Evolutionary conservation across 2,329 filamentous ascomycete species (phyloP), one percentile per base, ranked within the genome.

Genomic region (Diaporthe helianthi): DNA sequence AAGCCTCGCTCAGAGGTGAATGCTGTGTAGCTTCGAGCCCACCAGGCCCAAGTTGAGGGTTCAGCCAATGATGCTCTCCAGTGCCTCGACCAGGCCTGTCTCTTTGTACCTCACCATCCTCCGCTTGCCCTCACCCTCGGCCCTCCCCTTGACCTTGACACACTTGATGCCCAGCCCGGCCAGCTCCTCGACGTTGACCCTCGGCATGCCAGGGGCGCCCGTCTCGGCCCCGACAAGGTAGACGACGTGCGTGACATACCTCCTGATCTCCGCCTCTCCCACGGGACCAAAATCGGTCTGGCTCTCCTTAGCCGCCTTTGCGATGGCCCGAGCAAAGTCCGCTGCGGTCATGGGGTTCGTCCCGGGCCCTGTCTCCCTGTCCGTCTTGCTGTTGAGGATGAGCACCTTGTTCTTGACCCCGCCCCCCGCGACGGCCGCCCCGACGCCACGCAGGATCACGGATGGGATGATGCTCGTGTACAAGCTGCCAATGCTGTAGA

Each of bases 401-500:
- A 97, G 82, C 22, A 97, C 91, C 78, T 96, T 97, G 75, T 90
- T 87, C 9, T 87, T 82, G 44, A 74, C 78, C 1, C 80, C 76
- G 22, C 73, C 22, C 17, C n/a, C 79, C 1, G 85, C 81, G 26
- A 93, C 83, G 0, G 89, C 88, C 33, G 86, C 82, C 1, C 93
- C 93, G 0, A 96, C 90, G 1, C 91, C 91, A 29, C 89, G 86
- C 8, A 97, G 85, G 6, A 98, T 87, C 1, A 98, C 82, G 19
- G 90, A 94, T 0, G 95, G 95, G 1, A 97, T 86, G 41, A 98
- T 88, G 6, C 92, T 95, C 0, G 95, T 98, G 79, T 97, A 98
- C 0, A 98, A 83, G 1, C 91, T 94, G n/a, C 96, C 96, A 70
- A 98, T 97, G 78, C 92, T 94, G 81, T 97, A 98, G 54, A 98